Evolutionary conservation across 1,139 yeast species (phyloP).

Genomic region (Geotrichum phurueaensis): DNA sequence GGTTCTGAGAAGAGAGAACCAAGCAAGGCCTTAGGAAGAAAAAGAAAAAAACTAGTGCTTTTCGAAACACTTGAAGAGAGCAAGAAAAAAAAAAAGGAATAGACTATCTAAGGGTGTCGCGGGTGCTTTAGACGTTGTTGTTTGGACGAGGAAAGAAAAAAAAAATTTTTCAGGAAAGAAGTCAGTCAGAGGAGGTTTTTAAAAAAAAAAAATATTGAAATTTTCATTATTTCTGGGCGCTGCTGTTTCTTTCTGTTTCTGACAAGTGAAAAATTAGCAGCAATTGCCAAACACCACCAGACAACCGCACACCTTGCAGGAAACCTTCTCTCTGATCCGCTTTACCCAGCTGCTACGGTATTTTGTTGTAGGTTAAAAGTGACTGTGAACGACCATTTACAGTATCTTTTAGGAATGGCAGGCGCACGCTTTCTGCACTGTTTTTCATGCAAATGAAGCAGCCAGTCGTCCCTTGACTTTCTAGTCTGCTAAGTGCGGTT

Average conservation of each 20-base stretch:
- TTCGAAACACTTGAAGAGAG: not conserved
- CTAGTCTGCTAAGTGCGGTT: not conserved
- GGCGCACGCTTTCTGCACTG: no score
- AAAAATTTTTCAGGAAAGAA: not conserved
- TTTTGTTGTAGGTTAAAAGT: not conserved
- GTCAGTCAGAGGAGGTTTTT: not conserved
- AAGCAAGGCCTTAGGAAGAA: not conserved
- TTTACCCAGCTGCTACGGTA: not conserved
- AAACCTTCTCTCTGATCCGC: not conserved
- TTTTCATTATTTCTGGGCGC: not conserved
- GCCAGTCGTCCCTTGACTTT: not conserved
- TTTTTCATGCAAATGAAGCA: no score
- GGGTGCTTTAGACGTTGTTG: not conserved
- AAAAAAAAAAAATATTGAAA: not conserved
- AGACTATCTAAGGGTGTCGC: not conserved
- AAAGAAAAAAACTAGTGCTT: not conserved
- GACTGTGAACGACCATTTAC: not conserved
- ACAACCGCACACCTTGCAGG: not conserved
- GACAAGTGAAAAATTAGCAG: not conserved
- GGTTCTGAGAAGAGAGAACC: constrained; percentile 1
- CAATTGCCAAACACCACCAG: not conserved
- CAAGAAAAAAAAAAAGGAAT: not conserved
- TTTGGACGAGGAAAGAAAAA: not conserved
- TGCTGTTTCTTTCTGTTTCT: not conserved
- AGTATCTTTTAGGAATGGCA: not conserved